Evolutionary conservation across 768 basidiomycete species (phyloP), one percentile per base, ranked within the genome.

Genomic region (Hericium erinaceus): DNA sequence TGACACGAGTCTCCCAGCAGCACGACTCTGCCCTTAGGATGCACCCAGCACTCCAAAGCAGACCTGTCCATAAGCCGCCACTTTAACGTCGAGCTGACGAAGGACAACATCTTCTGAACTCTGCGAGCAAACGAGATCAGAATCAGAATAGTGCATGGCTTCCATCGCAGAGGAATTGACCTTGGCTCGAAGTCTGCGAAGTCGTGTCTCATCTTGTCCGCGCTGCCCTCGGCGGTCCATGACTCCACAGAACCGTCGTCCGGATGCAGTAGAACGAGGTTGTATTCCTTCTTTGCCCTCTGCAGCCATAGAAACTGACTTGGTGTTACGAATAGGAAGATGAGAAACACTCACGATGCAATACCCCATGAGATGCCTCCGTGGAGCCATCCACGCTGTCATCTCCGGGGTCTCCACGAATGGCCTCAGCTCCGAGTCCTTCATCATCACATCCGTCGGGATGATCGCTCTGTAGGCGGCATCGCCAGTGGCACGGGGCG

Each of bases 321-420:
- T n/a, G 51, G 9, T 55, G 58, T 12, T 63, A 58, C 15, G 10
- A 39, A 59, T 48, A 41, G 44, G 53, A 38, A 58, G 57, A 44
- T 10, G 33, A 22, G 20, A 52, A n/a, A 55, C 0, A 49, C 51
- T 38, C 60, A 76, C 77, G 18, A 80, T 75, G 37, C 65, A 70
- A 51, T 77, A 78, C 1, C 69, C 67, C 74, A 79, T 76, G 48
- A 79, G 61, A 57, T 79, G 78, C 5, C 74, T 57, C 2, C 70
- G 56, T 0, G 83, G 80, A 1, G 78, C 83, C 73, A 85, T 78
- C 85, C 85, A 86, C 0, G 72, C 74, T 0, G 77, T 79, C 73
- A 80, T 77, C 56, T 81, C 77, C 0, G 77, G 72, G 1, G 63
- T 67, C 13, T 85, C 81, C 0, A 84, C 73, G 12, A 87, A 69